These are phyloP conservation scores for Barnettozyma pratensis DNA, from an alignment of 805 yeast species.

Conservation along the genomic window DNA sequence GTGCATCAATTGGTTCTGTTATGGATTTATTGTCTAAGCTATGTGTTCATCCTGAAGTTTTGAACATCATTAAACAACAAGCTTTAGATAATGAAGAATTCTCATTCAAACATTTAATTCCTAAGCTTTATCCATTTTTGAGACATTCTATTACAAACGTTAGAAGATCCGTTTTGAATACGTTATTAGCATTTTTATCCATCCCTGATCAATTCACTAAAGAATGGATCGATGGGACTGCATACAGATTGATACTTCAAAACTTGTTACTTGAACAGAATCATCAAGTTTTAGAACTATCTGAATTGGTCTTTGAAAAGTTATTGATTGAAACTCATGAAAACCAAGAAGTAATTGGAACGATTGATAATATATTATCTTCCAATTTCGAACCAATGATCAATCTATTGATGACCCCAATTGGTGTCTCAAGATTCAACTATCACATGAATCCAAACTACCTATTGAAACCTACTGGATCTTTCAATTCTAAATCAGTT, in stretches of 20 bases:
- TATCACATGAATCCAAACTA: conserved; percentile 76
- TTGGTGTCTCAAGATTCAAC: conserved; percentile 86
- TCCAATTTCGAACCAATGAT: conserved; percentile 57
- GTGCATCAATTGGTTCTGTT: conserved; percentile 92
- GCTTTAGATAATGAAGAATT: conserved; percentile 46
- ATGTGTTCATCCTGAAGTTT: conserved; percentile 75
- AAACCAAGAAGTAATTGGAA: conserved; percentile 26
- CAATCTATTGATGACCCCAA: conserved; percentile 81
- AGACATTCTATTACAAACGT: conserved; percentile 93
- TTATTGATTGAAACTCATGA: conserved; percentile 43
- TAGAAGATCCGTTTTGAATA: conserved; percentile 78
- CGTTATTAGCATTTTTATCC: conserved; percentile 70
- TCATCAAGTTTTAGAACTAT: conserved; percentile 57
- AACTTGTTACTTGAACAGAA: conserved; percentile 89
- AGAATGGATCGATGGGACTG: conserved; percentile 74
- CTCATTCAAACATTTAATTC: conserved; percentile 74
- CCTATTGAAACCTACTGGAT: conserved; percentile 77
- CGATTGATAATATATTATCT: conserved; percentile 33
- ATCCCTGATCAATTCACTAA: conserved; percentile 46
- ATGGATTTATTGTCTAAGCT: conserved; percentile 89
- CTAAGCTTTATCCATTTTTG: conserved; percentile 85
- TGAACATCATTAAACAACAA: conserved; percentile 61
- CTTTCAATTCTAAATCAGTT: conserved; percentile 1
- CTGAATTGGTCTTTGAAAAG: conserved; percentile 54
- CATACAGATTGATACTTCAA: conserved; percentile 75